A percentile compares a stretch with the other conserved stretches of the same genome.
These are phyloP conservation scores for Lagerstroemia fauriei DNA, from an alignment of 441 rosid genomes.

Conservation along the genomic window DNA sequence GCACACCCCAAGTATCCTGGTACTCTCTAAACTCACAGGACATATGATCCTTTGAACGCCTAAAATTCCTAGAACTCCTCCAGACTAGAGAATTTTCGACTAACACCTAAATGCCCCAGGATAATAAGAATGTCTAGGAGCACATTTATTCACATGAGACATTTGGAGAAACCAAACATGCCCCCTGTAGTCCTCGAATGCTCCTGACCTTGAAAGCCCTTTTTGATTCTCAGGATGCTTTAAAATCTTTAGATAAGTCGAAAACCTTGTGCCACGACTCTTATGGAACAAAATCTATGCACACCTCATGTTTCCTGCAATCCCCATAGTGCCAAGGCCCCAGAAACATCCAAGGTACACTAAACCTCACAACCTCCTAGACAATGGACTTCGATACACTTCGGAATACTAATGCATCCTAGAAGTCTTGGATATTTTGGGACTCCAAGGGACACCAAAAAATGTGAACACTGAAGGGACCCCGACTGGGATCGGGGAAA, in stretches of 20 bases:
- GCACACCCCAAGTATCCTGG: no score
- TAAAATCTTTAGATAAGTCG: neutral
- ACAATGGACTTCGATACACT: neutral
- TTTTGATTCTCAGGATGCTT: neutral
- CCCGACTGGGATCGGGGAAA: neutral
- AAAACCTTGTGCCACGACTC: no score
- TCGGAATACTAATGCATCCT: neutral
- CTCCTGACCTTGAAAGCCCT: neutral
- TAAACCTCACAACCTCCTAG: neutral
- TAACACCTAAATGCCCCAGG: neutral
- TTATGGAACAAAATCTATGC: no score
- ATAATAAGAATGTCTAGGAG: no score
- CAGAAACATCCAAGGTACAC: neutral
- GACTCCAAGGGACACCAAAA: neutral
- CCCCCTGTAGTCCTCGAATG: no score
- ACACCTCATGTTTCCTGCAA: neutral
- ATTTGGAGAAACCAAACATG: neutral
- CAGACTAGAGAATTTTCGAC: no score
- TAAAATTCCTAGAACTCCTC: no score
- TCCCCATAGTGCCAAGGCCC: neutral
- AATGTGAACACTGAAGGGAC: neutral
- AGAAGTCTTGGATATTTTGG: neutral
- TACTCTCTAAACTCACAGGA: no score
- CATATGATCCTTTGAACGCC: no score
- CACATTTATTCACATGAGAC: neutral